phyloP scores from a whole-genome alignment of 2,329 filamentous ascomycete species.

The Phyllosticta citrichinensis region DNA sequence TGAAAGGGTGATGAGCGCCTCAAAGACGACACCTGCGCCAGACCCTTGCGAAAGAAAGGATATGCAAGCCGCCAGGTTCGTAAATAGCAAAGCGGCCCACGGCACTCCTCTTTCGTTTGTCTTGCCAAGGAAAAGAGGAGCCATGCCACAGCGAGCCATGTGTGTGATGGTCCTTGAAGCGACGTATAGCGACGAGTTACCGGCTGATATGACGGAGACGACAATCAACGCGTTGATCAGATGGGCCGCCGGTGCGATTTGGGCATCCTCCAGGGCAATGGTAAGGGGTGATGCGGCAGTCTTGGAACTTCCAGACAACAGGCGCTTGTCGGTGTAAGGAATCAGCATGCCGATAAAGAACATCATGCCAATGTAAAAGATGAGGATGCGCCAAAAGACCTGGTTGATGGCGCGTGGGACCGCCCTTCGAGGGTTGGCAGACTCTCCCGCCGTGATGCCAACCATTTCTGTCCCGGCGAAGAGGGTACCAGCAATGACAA shows the following conservation, averaged over 20 bases:
- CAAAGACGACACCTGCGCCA: constrained; percentile 12
- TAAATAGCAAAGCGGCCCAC: constrained; percentile 24
- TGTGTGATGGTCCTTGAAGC: constrained; percentile 13
- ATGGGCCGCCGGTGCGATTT: constrained; percentile 33
- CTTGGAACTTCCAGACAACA: constrained; percentile 34
- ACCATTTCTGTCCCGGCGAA: constrained; percentile 17
- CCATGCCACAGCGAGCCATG: constrained; percentile 14
- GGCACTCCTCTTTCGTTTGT: constrained; percentile 12
- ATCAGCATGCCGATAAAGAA: constrained; percentile 51
- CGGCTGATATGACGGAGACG: constrained; percentile 14
- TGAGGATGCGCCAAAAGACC: constrained; percentile 37
- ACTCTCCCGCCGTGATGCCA: constrained; percentile 47
- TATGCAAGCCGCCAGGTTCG: constrained; percentile 28
- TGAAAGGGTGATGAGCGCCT: constrained; percentile 15
- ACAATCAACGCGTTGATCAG: constrained; percentile 17
- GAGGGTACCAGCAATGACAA: constrained; percentile 14
- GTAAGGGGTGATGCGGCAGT: constrained; percentile 49
- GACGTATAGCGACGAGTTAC: constrained; percentile 14
- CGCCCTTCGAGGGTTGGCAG: constrained; percentile 52
- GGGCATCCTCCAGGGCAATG: constrained; percentile 35
- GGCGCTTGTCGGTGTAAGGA: constrained; percentile 40
- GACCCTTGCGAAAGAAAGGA: constrained; percentile 22
- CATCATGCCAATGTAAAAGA: constrained; percentile 37
- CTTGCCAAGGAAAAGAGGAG: constrained; percentile 13
- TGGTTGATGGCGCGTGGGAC: constrained; percentile 48